These are phyloP conservation scores for Ustilago sp. DNA, from an alignment of 1,284 basidiomycete genomes.

Conservation along the genomic window DNA sequence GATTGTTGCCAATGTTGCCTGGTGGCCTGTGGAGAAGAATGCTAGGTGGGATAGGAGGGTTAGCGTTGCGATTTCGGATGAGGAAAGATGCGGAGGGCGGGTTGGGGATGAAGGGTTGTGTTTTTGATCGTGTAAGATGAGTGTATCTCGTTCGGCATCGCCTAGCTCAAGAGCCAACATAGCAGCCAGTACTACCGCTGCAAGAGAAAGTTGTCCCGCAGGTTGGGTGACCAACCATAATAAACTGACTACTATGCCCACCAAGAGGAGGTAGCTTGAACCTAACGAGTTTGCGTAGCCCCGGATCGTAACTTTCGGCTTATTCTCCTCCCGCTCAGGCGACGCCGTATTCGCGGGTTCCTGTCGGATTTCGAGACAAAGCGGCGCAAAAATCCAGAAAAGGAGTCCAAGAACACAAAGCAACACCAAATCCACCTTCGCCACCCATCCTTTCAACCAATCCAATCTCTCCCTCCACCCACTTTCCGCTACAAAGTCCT, in stretches of 20 bases:
- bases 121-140: slow-evolving; percentile 30
- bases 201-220: slow-evolving; percentile 83
- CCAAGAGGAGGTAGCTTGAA: slow-evolving; percentile 85
- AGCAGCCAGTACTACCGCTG: slow-evolving; percentile 74
- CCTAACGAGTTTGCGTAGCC: slow-evolving; percentile 93
- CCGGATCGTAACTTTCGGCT: slow-evolving; percentile 75
- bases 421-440: slow-evolving; percentile 35
- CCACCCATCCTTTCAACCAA: slow-evolving; percentile 49
- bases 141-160: slow-evolving; percentile 57
- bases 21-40: slow-evolving; percentile 92
- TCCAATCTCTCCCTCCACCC: slow-evolving; percentile 36
- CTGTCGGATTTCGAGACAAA: slow-evolving; percentile 60
- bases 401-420: slow-evolving; percentile 38
- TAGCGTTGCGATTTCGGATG: slow-evolving; percentile 31
- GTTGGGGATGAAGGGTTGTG: not conserved
- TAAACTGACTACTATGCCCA: slow-evolving; percentile 77
- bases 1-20: slow-evolving; percentile 86
- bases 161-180: slow-evolving; percentile 58
- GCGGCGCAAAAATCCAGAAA: slow-evolving; percentile 62
- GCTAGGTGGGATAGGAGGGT: slow-evolving; percentile 70
- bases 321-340: slow-evolving; percentile 9
- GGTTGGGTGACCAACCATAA: slow-evolving; percentile 75
- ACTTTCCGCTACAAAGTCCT: slow-evolving; percentile 14
- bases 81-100: slow-evolving; percentile 14
- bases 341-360: slow-evolving; percentile 11